Evolutionary conservation across 805 yeast genomes (phyloP).

Genomic region (Schizosaccharomyces lindneri): DNA sequence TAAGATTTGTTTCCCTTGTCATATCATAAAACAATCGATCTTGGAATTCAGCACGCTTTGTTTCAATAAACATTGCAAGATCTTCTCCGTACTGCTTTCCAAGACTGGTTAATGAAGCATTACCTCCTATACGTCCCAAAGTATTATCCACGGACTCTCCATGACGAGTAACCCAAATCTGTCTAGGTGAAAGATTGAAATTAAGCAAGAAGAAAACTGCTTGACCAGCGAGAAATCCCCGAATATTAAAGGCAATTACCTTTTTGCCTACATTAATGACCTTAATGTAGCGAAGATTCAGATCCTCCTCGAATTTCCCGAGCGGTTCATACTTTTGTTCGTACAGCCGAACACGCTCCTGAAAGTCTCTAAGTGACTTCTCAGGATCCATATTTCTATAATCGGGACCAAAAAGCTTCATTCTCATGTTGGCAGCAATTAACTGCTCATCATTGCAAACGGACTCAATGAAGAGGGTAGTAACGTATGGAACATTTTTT

Average conservation of each 20-base stretch:
- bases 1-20: not conserved
- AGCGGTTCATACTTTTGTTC: conserved; percentile 78
- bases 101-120: conserved; percentile 52
- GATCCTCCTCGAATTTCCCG: conserved; percentile 43
- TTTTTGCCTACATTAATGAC: conserved; percentile 92
- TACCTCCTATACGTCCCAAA: conserved; percentile 75
- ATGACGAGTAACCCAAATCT: conserved; percentile 84
- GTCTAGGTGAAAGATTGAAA: conserved; percentile 69
- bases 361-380: conserved; percentile 56
- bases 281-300: conserved; percentile 60
- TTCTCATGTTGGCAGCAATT: conserved; percentile 58
- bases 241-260: conserved; percentile 74
- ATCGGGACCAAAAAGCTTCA: conserved; percentile 83
- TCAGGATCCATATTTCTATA: conserved; percentile 66
- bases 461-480: conserved; percentile 66
- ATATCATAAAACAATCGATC: not conserved
- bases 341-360: conserved; percentile 56
- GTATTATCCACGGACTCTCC: conserved; percentile 82
- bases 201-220: conserved; percentile 72
- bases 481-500: conserved; percentile 21
- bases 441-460: conserved; percentile 59
- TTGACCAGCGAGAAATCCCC: conserved; percentile 74
- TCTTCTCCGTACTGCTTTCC: conserved; percentile 56
- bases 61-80: conserved; percentile 43
- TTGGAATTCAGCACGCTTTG: conserved; percentile 13